Evolutionary conservation across 1,284 basidiomycete genomes (phyloP).

Genomic region (Rhodotorula sp.): DNA sequence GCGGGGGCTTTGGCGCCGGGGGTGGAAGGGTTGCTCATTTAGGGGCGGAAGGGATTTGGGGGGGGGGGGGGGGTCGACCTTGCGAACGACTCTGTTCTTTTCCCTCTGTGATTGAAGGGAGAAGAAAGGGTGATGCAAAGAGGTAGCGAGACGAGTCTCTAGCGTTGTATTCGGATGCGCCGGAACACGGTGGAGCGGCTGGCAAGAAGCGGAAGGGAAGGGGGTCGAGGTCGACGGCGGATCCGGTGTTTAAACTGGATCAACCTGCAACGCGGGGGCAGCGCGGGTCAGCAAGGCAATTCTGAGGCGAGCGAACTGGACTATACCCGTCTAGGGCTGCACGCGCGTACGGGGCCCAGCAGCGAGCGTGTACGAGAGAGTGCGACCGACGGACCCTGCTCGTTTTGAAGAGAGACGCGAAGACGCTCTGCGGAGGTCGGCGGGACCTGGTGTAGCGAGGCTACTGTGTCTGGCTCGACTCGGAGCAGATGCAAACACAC

Average conservation of each 20-base stretch:
- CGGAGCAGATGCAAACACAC: neutral
- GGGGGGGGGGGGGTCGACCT: neutral
- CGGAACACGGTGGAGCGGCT: neutral
- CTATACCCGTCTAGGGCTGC: neutral
- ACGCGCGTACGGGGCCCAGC: neutral
- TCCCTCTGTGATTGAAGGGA: neutral
- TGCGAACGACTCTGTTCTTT: no score
- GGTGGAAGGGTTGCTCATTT: slow-evolving; percentile 30
- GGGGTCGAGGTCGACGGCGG: slow-evolving; percentile 2
- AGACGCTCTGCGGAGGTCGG: neutral
- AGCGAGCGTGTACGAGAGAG: neutral
- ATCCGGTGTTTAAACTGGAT: neutral
- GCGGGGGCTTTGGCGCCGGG: slow-evolving; percentile 19
- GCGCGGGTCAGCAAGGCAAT: neutral
- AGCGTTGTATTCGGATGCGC: neutral
- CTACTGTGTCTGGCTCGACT: neutral
- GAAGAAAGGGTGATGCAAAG: neutral
- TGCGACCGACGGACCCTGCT: slow-evolving; percentile 1
- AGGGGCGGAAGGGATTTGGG: neutral
- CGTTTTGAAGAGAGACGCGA: neutral
- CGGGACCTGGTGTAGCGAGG: neutral
- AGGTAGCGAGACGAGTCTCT: neutral
- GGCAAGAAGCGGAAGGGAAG: neutral
- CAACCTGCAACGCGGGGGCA: neutral
- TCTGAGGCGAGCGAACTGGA: neutral